Evolutionary conservation across 2,329 filamentous ascomycete genomes (phyloP).

Genomic region (Xylaria sp.): DNA sequence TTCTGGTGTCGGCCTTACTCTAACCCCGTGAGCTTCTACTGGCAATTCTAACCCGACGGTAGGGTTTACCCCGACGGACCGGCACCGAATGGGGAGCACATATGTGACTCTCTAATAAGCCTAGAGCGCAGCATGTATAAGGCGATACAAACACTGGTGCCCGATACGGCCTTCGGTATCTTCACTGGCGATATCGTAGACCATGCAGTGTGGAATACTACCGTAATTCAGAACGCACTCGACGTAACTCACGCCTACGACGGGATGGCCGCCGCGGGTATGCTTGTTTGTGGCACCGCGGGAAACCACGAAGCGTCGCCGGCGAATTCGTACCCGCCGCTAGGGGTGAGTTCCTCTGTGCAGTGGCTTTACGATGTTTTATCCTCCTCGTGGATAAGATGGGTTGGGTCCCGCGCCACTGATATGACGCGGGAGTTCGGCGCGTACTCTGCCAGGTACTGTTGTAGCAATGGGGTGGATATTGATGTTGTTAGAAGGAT

Average conservation of each 20-base stretch:
- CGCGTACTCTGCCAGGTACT: slow-evolving; percentile 57
- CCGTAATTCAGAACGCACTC: slow-evolving; percentile 38
- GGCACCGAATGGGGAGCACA: slow-evolving; percentile 56
- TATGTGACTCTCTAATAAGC: slow-evolving; percentile 57
- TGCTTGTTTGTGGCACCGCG: slow-evolving; percentile 56
- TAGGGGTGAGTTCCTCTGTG: slow-evolving; percentile 45
- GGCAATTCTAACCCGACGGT: slow-evolving; percentile 5
- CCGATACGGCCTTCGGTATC: slow-evolving; percentile 58
- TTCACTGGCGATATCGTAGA: slow-evolving; percentile 66
- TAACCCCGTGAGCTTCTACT: background rate
- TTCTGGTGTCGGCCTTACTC: background rate
- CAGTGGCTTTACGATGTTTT: slow-evolving; percentile 61
- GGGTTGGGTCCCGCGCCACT: slow-evolving; percentile 50
- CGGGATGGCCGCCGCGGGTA: slow-evolving; percentile 50
- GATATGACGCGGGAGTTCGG: slow-evolving; percentile 49
- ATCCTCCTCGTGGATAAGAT: slow-evolving; percentile 51
- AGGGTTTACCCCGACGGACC: slow-evolving; percentile 54
- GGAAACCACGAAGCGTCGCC: slow-evolving; percentile 64
- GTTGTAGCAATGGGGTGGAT: too few species aligned
- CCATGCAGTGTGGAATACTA: slow-evolving; percentile 56
- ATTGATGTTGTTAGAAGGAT: too few species aligned
- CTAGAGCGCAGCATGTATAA: slow-evolving; percentile 62
- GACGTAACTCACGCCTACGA: slow-evolving; percentile 52
- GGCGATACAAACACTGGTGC: slow-evolving; percentile 53
- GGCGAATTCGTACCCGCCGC: slow-evolving; percentile 56